Evolutionary conservation across 768 basidiomycete species (phyloP), one percentile per base, ranked within the genome.

Genomic region (Xerocomus potaroensis): DNA sequence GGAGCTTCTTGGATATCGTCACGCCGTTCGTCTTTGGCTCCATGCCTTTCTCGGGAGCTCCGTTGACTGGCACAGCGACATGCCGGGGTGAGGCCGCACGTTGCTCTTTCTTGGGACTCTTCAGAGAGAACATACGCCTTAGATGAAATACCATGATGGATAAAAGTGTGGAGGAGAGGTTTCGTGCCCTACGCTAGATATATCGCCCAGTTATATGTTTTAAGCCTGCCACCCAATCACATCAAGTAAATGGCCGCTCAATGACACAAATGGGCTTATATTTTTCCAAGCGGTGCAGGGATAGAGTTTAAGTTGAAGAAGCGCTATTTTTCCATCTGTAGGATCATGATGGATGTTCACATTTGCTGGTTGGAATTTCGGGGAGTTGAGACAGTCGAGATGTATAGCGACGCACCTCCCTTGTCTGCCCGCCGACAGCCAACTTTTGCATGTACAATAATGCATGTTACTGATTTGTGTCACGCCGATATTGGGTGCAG

Each of bases 1-100:
- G 72, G 10, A 71, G 55, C 8, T 16, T 67, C 24, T 73, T 54
- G 48, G 32, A 5, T 8, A n/a, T n/a, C 27, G 21, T 21, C 23
- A 3, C 26, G 15, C 8, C 29, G 6, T 48, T 43, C 5, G 23
- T 19, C 27, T 24, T 27, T 11, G 21, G 6, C n/a, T 21, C 29
- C 19, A 11, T 1, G 23, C 16, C 3, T 4, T 24, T 19, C 37
- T 41, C 14, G 26, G 9, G 10, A 22, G 15, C 26, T 1, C 11
- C 42, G 8, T 50, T 23, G 35, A 11, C 33, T 0, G 18, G 31
- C 15, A n/a, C n/a, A n/a, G 30, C 22, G 21, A 34, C 21, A 11
- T 26, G 33, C 16, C 14, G 18, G 24, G 33, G 11, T 8, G 23
- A 10, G 8, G n/a, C 6, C 8, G 10, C n/a, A 24, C 23, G 24